Evolutionary conservation across 2,329 filamentous ascomycete genomes (phyloP), one percentile per base, ranked within the genome.

Genomic region (Colletotrichum sp.): DNA sequence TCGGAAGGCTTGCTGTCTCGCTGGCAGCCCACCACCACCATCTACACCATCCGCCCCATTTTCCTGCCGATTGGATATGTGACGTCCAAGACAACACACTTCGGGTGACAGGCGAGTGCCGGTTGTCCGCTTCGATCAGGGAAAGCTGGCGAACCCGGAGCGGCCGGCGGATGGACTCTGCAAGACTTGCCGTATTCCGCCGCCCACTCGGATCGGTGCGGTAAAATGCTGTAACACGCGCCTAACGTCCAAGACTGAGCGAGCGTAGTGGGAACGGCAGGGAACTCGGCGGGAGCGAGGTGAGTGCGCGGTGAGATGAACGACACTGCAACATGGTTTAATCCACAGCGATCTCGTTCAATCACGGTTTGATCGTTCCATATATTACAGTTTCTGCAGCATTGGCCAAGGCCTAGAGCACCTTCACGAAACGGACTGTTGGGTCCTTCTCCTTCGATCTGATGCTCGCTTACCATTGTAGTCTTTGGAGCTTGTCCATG

Each of bases 121-220:
- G 30, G 72, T 10, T 18, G 16, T 15, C 63, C 24, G 16, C 18
- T 63, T n/a, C 10, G 18, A 44, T 28, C 10, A 18, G 12, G 49
- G 26, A 39, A 36, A 24, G 5, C 28, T 44, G 32, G 24, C 30
- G 57, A 34, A 39, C 21, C 32, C 44, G 44, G 59, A 65, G 49
- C 57, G 15, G 57, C 64, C 49, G 64, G 34, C 39, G 32, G 39
- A 59, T 16, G 34, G 68, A 49, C 30, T 34, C n/a, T 34, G 26
- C 26, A 15, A 39, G 16, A 26, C 16, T 52, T 52, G 44, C 24
- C 34, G n/a, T 39, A 44, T 49, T 16, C n/a, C 18, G 16, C 26
- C 44, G 30, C 60, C 34, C 44, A 76, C 63, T 63, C 26, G 69
- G 63, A 63, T 59, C 69, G 44, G 57, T 76, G 39, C 73, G 69